These are phyloP conservation scores for Fusarium sublunatum DNA, from an alignment of 2,329 filamentous ascomycete species.

Conservation along the genomic window DNA sequence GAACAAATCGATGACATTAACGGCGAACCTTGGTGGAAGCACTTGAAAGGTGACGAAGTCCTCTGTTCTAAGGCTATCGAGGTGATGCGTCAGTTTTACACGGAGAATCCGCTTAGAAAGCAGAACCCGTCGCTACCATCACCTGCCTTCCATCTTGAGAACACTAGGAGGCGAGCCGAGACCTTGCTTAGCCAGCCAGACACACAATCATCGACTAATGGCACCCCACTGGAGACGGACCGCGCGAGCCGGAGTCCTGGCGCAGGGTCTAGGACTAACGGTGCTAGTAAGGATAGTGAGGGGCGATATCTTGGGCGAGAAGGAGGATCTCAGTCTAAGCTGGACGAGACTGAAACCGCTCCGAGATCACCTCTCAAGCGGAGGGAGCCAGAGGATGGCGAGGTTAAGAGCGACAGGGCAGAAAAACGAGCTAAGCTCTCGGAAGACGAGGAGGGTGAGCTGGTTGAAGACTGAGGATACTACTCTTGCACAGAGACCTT, in stretches of 20 bases:
- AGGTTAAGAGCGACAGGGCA: constrained; percentile 50
- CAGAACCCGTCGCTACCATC: constrained; percentile 65
- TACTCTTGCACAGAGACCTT: constrained; percentile 14
- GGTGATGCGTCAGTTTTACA: constrained; percentile 77
- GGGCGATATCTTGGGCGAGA: constrained; percentile 45
- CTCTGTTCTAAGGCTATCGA: constrained; percentile 80
- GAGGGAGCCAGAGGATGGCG: constrained; percentile 54
- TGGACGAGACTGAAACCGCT: constrained; percentile 47
- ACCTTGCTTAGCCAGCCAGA: no score
- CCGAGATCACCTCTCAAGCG: constrained; percentile 56
- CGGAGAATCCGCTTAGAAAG: constrained; percentile 71
- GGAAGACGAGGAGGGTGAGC: constrained; percentile 63
- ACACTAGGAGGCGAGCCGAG: constrained; percentile 63
- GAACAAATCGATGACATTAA: constrained; percentile 81
- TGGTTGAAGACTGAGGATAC: constrained; percentile 51
- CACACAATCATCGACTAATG: constrained; percentile 60
- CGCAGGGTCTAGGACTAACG: constrained; percentile 55
- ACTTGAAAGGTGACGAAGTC: constrained; percentile 75
- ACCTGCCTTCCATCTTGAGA: constrained; percentile 67
- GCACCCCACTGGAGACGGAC: constrained; percentile 61
- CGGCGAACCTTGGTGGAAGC: constrained; percentile 88
- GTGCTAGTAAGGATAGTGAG: constrained; percentile 52
- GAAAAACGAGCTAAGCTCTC: constrained; percentile 60
- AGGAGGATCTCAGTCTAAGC: constrained; percentile 54
- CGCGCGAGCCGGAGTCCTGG: constrained; percentile 64